phyloP scores from a whole-genome alignment of 345 rosid genomes.

The Arabidopsis arenosa region DNA sequence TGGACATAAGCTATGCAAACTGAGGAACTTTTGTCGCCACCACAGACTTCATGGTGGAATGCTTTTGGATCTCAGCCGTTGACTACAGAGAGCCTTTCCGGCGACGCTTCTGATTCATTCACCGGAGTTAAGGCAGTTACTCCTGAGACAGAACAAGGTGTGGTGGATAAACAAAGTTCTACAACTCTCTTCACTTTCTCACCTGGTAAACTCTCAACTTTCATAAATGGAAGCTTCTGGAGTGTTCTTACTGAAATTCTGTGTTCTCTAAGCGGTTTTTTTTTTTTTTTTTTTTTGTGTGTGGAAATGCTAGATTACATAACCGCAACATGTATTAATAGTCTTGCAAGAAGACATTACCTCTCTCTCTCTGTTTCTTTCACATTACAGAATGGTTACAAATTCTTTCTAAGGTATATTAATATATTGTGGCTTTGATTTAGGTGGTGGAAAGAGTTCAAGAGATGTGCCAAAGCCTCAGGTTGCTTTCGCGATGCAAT shows the following conservation, averaged over 20 bases:
- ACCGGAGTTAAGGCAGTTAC: conserved; percentile 49
- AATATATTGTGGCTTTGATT: not conserved
- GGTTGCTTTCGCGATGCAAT: conserved; percentile 52
- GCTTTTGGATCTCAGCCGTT: conserved; percentile 58
- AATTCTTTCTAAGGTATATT: not conserved
- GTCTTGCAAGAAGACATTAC: conserved; percentile 12
- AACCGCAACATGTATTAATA: not conserved
- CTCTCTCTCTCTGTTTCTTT: conserved; percentile 18
- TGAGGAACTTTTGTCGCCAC: conserved; percentile 59
- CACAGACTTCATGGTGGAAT: conserved; percentile 68
- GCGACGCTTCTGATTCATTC: conserved; percentile 48
- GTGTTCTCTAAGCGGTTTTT: not conserved
- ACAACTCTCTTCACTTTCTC: conserved; percentile 57
- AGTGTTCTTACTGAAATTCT: not conserved
- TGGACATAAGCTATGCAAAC: conserved; percentile 69
- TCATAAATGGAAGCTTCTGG: not conserved
- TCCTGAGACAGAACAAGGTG: conserved; percentile 50
- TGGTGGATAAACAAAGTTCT: conserved; percentile 51
- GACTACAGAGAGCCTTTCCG: conserved; percentile 55
- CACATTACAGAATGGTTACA: not conserved
- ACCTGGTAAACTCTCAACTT: conserved; percentile 49
- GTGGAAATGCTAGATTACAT: not conserved
- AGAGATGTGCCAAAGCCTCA: conserved; percentile 58
- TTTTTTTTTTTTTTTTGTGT: too few relatives aligned
- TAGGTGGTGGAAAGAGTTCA: conserved; percentile 65